Evolutionary conservation across 2,329 filamentous ascomycete species (phyloP).

Genomic region (Chaetomiaceae sp.): DNA sequence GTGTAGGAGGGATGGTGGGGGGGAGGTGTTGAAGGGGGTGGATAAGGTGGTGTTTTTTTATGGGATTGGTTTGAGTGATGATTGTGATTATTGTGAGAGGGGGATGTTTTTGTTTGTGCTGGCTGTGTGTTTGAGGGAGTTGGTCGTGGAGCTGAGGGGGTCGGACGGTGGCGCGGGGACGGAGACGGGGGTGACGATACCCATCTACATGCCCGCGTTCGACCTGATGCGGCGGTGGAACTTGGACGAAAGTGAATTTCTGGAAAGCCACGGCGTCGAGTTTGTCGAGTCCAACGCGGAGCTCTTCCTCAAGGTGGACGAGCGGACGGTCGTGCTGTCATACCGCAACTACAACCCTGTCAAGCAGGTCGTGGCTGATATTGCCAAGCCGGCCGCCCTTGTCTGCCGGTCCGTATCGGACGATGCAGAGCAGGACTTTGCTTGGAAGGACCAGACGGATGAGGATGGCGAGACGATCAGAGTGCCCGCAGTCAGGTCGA

Average conservation of each 20-base stretch:
- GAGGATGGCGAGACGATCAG: neutral
- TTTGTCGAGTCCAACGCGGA: constrained; percentile 12
- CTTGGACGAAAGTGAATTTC: constrained; percentile 1
- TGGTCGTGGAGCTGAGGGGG: neutral
- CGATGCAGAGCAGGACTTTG: constrained; percentile 9
- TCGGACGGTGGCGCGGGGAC: too few relatives aligned
- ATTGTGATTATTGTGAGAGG: constrained; percentile 8
- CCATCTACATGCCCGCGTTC: constrained; percentile 18
- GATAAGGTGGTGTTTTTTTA: constrained; percentile 20
- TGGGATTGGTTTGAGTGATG: constrained; percentile 6
- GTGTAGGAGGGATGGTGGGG: neutral
- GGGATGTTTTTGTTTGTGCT: constrained; percentile 12
- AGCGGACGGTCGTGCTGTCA: constrained; percentile 14
- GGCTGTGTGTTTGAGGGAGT: constrained; percentile 6
- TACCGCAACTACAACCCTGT: constrained; percentile 19
- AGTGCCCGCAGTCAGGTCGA: constrained; percentile 8
- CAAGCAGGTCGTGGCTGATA: constrained; percentile 20
- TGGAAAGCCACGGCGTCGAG: constrained; percentile 1
- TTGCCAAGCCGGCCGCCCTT: constrained; percentile 14
- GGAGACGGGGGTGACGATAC: neutral
- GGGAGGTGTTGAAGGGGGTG: constrained; percentile 3
- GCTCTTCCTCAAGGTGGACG: constrained; percentile 17
- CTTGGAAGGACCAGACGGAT: neutral
- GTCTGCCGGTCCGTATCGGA: constrained; percentile 11
- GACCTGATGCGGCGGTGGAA: constrained; percentile 9